These are phyloP conservation scores for Citrullus amarus DNA, from an alignment of 306 rosid genomes.

Conservation along the genomic window DNA sequence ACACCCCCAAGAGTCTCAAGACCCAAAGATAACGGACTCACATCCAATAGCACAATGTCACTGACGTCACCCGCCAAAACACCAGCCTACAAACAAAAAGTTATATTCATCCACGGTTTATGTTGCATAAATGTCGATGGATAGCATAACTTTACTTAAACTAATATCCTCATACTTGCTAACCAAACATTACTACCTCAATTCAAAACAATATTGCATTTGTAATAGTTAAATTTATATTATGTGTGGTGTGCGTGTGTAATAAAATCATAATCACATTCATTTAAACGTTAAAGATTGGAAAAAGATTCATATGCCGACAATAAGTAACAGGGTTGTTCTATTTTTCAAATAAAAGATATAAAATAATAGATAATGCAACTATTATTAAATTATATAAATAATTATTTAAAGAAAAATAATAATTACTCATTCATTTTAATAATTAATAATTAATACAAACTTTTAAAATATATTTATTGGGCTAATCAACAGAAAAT, in stretches of 20 bases:
- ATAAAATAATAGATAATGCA: not conserved
- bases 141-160: not conserved
- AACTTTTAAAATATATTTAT: not conserved
- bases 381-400: not conserved
- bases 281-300: not conserved
- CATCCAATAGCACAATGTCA: slow-evolving; percentile 85
- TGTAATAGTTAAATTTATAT: no score
- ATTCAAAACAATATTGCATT: not conserved
- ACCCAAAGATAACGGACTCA: slow-evolving; percentile 69
- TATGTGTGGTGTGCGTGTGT: not conserved
- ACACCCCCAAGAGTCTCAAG: slow-evolving; percentile 90
- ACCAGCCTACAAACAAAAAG: slow-evolving; percentile 51
- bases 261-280: not conserved
- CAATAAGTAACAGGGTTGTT: not conserved
- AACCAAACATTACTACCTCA: not conserved
- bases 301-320: not conserved
- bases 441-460: not conserved
- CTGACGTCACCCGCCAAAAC: slow-evolving; percentile 87
- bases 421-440: not conserved
- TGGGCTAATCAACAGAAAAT: not conserved
- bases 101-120: not conserved
- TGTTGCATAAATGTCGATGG: not conserved
- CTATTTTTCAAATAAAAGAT: not conserved
- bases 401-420: not conserved
- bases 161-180: not conserved